These are phyloP conservation scores for Capniomyces stellatus DNA, from an alignment of 371 early-diverging fungal genomes.

Conservation along the genomic window DNA sequence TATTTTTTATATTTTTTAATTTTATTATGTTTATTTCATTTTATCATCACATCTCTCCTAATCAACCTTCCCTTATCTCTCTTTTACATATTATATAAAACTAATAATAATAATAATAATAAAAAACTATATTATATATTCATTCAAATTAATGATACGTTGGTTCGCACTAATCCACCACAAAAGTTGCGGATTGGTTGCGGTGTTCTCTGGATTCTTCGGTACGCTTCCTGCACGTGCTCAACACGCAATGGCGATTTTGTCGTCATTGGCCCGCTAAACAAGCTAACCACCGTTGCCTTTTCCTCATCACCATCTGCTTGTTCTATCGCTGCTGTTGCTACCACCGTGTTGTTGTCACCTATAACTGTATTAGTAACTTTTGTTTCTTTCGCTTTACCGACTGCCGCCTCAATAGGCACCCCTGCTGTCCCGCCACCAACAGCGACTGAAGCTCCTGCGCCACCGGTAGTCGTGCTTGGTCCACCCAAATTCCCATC, in stretches of 20 bases:
- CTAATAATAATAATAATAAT: no score
- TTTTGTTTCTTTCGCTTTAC: no score
- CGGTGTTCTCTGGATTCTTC: slow-evolving; percentile 49
- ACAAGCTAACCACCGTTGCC: slow-evolving; percentile 35
- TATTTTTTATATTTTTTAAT: no score
- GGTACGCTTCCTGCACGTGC: slow-evolving; percentile 84
- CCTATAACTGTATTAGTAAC: no score
- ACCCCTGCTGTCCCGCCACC: no score
- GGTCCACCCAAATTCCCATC: neutral
- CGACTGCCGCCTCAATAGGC: no score
- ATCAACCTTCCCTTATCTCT: no score
- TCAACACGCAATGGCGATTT: slow-evolving; percentile 62
- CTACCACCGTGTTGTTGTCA: neutral
- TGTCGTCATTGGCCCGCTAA: slow-evolving; percentile 54
- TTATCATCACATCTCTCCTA: no score
- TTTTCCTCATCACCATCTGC: slow-evolving; percentile 12
- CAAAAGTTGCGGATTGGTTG: slow-evolving; percentile 56
- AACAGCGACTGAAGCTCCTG: no score
- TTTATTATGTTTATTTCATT: no score
- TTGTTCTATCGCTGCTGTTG: neutral
- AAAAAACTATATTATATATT: no score
- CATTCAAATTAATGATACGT: slow-evolving; percentile 54
- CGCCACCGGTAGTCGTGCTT: neutral
- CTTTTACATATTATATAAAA: no score
- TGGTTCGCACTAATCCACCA: slow-evolving; percentile 55